Evolutionary conservation across 2,329 filamentous ascomycete genomes (phyloP).

Genomic region (Neocucurbitaria cava): DNA sequence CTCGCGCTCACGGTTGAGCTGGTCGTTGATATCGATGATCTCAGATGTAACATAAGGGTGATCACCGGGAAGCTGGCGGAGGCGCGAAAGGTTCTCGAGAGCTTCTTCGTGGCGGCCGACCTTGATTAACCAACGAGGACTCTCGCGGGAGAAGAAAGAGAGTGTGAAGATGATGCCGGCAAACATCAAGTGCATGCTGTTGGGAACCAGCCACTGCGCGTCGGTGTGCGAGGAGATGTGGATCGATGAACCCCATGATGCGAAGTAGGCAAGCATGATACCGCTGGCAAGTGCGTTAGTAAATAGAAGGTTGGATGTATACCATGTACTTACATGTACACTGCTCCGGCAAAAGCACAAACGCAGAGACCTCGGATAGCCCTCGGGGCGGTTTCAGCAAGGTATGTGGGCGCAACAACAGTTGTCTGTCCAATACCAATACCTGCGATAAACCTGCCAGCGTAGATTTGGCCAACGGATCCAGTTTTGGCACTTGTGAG

Average conservation of each 20-base stretch:
- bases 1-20: conserved; percentile 74
- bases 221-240: conserved; percentile 57
- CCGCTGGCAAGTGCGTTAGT: conserved; percentile 50
- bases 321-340: conserved; percentile 62
- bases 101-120: conserved; percentile 66
- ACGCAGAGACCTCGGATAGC: conserved; percentile 76
- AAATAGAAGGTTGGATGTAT: not conserved
- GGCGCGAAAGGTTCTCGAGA: conserved; percentile 59
- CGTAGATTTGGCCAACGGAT: conserved; percentile 62
- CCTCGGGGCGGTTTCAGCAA: conserved; percentile 74
- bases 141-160: conserved; percentile 73
- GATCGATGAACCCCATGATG: conserved; percentile 63
- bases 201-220: conserved; percentile 68
- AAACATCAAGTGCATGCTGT: conserved; percentile 79
- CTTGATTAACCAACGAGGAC: conserved; percentile 74
- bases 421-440: conserved; percentile 71
- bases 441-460: conserved; percentile 70
- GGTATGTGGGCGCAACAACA: conserved; percentile 73
- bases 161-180: conserved; percentile 73
- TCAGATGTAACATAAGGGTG: conserved; percentile 69
- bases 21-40: conserved; percentile 68
- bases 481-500: conserved; percentile 46
- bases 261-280: conserved; percentile 81
- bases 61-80: conserved; percentile 66
- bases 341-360: conserved; percentile 72